Base-by-base conservation (phyloP, 371 early-diverging fungal species). In the Batkoa obscura region DNA sequence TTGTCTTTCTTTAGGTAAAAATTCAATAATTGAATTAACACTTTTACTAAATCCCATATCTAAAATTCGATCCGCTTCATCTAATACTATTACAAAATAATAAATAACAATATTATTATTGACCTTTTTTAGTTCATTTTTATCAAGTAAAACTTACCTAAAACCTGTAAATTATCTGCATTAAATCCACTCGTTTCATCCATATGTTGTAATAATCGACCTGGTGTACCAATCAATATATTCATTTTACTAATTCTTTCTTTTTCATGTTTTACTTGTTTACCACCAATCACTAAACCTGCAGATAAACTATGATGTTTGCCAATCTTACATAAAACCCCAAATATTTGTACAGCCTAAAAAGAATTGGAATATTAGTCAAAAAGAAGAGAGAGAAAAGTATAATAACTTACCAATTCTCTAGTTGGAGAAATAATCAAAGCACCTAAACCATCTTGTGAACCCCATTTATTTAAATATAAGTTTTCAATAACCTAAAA, bases 361-460 rank as follows among this genome's bases (percentile, higher is more conserved):
- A 35, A 38, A 34, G 12, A 49, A 6, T 9, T 49, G 23, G 5
- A 23, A 13, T 13, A 31, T 36, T 17, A 52, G 38, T 23, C 43
- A 54, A 9, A 37, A n/a, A 13, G 9, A 49, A 49, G 15, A 32
- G 10, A 31, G 39, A 49, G 32, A 31, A 23, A 23, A 23, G 23
- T 0, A 23, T 37, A n/a, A 41, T 13, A 56, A 31, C 6, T 58
- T 50, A 68, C 79, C 60, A 99, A 73, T 67, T 99, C 99, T 59
- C 99, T 81, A 4, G 99, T 99, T 13, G 99, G 99, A 35, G 94
- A 88, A 55, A 99, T 91, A 34, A 99, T 78, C 52, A 99, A 61
- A 0, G 93, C 89, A 13, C 94, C 94, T 17, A 89, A 66, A 34
- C 90, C 90, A 70, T 96, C 94, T 36, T 78, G 64, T 31, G 69